phyloP scores from a whole-genome alignment of 1,284 basidiomycete species.

The Tremellales sp. region DNA sequence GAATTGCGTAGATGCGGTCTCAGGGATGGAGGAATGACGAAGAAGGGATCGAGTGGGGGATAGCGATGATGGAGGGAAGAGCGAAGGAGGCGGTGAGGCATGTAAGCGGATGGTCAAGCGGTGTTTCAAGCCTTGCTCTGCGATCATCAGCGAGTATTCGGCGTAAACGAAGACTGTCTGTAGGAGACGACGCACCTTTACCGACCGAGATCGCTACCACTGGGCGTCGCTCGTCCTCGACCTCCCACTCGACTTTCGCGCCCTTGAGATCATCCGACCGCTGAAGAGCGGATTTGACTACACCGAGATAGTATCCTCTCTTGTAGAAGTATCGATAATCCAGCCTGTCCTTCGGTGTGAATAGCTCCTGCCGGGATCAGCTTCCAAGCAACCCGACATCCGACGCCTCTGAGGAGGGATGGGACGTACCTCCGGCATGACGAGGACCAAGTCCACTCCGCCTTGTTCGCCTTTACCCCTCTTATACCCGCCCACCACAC shows the following conservation, averaged over 20 bases:
- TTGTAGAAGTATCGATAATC: slow-evolving; percentile 91
- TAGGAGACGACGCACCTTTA: slow-evolving; percentile 15
- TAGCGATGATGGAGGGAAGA: slow-evolving; percentile 62
- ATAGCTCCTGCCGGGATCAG: slow-evolving; percentile 51
- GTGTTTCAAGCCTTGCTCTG: slow-evolving; percentile 61
- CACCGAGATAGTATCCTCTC: slow-evolving; percentile 82
- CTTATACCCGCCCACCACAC: slow-evolving; percentile 59
- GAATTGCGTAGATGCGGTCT: slow-evolving; percentile 58
- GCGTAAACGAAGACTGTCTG: background rate
- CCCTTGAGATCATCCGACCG: slow-evolving; percentile 59
- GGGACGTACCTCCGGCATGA: slow-evolving; percentile 73
- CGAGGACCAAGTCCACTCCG: slow-evolving; percentile 74
- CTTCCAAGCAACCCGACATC: slow-evolving; percentile 5
- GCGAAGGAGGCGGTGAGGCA: slow-evolving; percentile 60
- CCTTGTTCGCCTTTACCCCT: slow-evolving; percentile 54
- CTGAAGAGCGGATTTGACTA: slow-evolving; percentile 63
- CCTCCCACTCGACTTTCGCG: slow-evolving; percentile 59
- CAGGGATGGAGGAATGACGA: slow-evolving; percentile 33
- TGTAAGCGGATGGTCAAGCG: slow-evolving; percentile 70
- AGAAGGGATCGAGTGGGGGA: slow-evolving; percentile 73
- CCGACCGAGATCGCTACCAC: slow-evolving; percentile 18
- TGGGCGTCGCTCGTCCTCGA: slow-evolving; percentile 53
- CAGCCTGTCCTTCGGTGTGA: slow-evolving; percentile 93
- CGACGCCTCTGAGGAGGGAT: background rate
- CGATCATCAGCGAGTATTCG: background rate